Evolutionary conservation across 345 rosid genomes (phyloP), one percentile per base, ranked within the genome.

Genomic region (Salix viminalis): DNA sequence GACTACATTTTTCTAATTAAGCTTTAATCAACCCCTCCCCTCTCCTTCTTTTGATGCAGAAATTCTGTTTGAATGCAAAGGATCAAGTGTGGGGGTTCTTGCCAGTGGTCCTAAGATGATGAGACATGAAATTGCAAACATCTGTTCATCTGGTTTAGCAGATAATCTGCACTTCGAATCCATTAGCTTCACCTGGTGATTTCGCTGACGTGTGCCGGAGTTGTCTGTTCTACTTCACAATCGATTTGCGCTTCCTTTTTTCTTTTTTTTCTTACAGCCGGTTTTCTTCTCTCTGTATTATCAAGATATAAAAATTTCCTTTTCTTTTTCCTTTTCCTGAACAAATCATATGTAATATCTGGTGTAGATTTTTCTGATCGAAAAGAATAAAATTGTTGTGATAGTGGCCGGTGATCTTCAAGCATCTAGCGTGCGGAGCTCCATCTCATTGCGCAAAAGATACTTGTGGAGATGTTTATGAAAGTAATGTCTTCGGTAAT

Each of bases 161-260:
- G 80, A 82, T 21, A 88, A 88, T 83, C 74, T 91, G 79, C 89
- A 87, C 32, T 92, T 87, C 58, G 91, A 94, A 84, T 90, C 91
- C 30, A 88, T 92, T 76, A 88, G 95, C 86, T 92, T 94, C 30
- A 88, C 85, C 83, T 91, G 97, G 94, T 89, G 90, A 91, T 71
- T 50, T 37, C 36, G 24, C 54, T 28, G 26, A 2, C 32, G 13
- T 16, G 2, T 39, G 21, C 58, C 5, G 5, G 6, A 24, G 16
- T 0, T 42, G 21, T 24, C 50, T 23, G 15, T 18, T 50, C 18
- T 28, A 12, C 34, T 10, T 23, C 12, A 62, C 67, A 12, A 26
- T 11, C 19, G 18, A 4, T 12, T 23, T 5, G 36, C 2, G 24
- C 23, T 46, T 52, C 19, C 34, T 14, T 34, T 48, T 46, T 6